Base-by-base conservation (phyloP, 2,329 filamentous ascomycete genomes). In the Hypomyces rosellus region DNA sequence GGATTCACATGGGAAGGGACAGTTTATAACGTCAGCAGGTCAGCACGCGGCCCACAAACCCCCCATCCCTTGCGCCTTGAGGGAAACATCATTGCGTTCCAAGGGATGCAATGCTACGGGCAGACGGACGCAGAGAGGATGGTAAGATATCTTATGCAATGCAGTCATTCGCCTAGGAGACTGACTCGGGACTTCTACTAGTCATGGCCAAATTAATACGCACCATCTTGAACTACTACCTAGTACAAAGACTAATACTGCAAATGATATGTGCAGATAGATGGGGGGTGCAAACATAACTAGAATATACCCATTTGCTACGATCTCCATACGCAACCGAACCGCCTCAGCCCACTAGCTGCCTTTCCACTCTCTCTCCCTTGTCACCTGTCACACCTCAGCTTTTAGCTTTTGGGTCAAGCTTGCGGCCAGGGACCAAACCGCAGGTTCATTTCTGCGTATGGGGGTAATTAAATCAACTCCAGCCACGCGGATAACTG, bases 401-500 rank as follows among this genome's bases (percentile, higher is more conserved):
- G 38, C 38, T 20, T 20, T 40, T 16, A 20, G 20, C 13, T 18
- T 16, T 40, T 38, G 12, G 36, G 16, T n/a, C 11, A 40, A 20
- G 15, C 38, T 40, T 40, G 38, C 38, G 20, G 38, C 38, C 38
- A 20, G 15, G 38, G 38, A 40, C 38, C 38, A 40, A 18, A 40
- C 38, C 38, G 38, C 38, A 40, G 38, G 38, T 20, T 20, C 20
- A 16, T 12, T 12, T 40, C 38, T 40, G 14, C 11, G 14, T 25
- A 20, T 22, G 13, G 13, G 22, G 18, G 18, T 13, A 25, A 43
- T 12, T 20, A 25, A 43, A 43, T 43, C 41, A 43, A 40, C n/a
- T 15, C 41, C 41, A 43, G 22, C 41, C 41, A 43, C 41, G 41
- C 16, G 41, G 41, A 30, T 43, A 30, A 43, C 22, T 43, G 41